These are phyloP conservation scores for Alternaria brassicicola DNA, from an alignment of 2,329 filamentous ascomycete species.

Conservation along the genomic window DNA sequence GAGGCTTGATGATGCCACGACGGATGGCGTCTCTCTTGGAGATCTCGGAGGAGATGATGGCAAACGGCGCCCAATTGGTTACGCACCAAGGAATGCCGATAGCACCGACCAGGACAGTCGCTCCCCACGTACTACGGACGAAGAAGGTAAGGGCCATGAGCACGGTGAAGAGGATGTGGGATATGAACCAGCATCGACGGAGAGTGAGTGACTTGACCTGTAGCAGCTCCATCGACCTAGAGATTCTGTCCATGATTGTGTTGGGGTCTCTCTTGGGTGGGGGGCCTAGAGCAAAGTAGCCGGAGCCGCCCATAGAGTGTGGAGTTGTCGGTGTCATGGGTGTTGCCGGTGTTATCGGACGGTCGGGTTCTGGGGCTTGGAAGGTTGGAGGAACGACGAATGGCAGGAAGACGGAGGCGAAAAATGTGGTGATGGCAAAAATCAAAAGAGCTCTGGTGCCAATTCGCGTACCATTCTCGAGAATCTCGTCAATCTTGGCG, in stretches of 20 bases:
- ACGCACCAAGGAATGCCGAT: constrained; percentile 92
- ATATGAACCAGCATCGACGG: constrained; percentile 83
- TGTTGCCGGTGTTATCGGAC: constrained; percentile 50
- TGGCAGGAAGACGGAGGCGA: constrained; percentile 81
- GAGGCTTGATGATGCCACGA: constrained; percentile 55
- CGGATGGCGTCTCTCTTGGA: constrained; percentile 76
- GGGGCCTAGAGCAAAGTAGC: constrained; percentile 42
- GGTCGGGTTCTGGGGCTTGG: constrained; percentile 51
- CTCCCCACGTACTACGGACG: constrained; percentile 71
- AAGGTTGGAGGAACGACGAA: constrained; percentile 86
- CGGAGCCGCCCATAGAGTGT: constrained; percentile 41
- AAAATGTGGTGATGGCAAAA: constrained; percentile 83
- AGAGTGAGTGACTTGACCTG: constrained; percentile 85
- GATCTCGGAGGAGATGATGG: constrained; percentile 92
- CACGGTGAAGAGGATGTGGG: constrained; percentile 80
- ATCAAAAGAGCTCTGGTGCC: constrained; percentile 89
- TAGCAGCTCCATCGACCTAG: constrained; percentile 62
- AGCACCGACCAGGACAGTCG: constrained; percentile 77
- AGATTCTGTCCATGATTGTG: constrained; percentile 32
- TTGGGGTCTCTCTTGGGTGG: constrained; percentile 26
- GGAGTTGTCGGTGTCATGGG: constrained; percentile 44
- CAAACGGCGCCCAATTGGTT: constrained; percentile 93
- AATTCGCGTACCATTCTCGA: constrained; percentile 83
- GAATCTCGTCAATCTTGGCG: constrained; percentile 76
- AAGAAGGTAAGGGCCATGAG: constrained; percentile 86